Evolutionary conservation across 441 rosid species (phyloP), one percentile per base, ranked within the genome.

Genomic region (Corymbia citriodora): DNA sequence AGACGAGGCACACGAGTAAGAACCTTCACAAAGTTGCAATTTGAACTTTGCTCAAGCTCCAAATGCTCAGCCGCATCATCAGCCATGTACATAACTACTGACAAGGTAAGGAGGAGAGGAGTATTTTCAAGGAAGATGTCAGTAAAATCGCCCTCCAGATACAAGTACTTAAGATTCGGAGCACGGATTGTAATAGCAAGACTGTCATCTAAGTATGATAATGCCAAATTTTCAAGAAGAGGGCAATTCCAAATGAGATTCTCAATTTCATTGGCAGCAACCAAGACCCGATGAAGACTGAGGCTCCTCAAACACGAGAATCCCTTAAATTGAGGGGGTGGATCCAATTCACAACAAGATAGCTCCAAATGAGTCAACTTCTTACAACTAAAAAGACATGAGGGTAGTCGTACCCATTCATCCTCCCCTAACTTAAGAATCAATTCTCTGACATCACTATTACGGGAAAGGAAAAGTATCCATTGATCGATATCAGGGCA

Each of bases 401-500:
- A 95, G 74, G 99, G 99, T 17, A 96, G 95, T 81, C 97, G 93
- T 89, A 96, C 96, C 98, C 97, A 96, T 87, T 97, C 99, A 2
- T 95, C 97, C 94, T 98, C 99, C 36, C 97, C 99, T 92, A 97
- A 91, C 91, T 96, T 96, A 87, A 97, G 97, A 89, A 96, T 94
- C 91, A 98, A 91, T 88, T 96, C 98, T 85, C 95, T 97, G 88
- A 98, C 90, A 90, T 91, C 97, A 87, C 92, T 93, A 89, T 98
- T 93, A 23, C 85, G 85, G 2, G 99, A 98, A 61, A 98, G 99
- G 92, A 95, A 96, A 90, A 98, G 99, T 72, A 97, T 72, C 99
- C 99, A 98, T 90, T 97, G 99, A 91, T 98, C 99, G 54, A 98
- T 93, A 74, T 97, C 99, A 0, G 98, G 96, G 94, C 97, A 95